phyloP scores from a whole-genome alignment of 768 basidiomycete genomes.

The Lactarius pseudohatsudake region DNA sequence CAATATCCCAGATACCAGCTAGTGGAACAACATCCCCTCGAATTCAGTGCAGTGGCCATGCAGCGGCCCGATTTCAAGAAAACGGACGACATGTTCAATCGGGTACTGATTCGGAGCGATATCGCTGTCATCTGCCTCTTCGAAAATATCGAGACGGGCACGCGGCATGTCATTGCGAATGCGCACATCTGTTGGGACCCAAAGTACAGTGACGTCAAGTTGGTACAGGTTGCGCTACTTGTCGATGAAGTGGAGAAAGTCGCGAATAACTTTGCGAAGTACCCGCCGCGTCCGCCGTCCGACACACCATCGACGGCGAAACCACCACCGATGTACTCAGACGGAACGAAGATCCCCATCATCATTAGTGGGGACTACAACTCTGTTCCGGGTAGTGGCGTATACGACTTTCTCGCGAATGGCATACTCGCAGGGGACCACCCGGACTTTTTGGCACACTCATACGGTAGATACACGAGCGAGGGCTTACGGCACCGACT shows the following conservation, averaged over 20 bases:
- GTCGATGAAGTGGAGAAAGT: slow-evolving; percentile 93
- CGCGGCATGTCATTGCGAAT: slow-evolving; percentile 86
- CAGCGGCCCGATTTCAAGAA: slow-evolving; percentile 93
- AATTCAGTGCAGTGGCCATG: slow-evolving; percentile 92
- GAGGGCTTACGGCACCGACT: slow-evolving; percentile 82
- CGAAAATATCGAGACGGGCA: slow-evolving; percentile 84
- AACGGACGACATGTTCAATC: slow-evolving; percentile 99
- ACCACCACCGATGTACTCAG: slow-evolving; percentile 68
- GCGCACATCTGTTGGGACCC: slow-evolving; percentile 94
- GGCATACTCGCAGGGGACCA: slow-evolving; percentile 74
- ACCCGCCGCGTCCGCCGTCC: slow-evolving; percentile 63
- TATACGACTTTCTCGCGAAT: slow-evolving; percentile 85
- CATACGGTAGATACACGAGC: slow-evolving; percentile 89
- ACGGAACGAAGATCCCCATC: slow-evolving; percentile 86
- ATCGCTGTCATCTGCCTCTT: slow-evolving; percentile 85
- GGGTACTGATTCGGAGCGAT: slow-evolving; percentile 92
- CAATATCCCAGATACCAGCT: slow-evolving; percentile 69
- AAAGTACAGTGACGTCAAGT: slow-evolving; percentile 90
- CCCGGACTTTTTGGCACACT: slow-evolving; percentile 88
- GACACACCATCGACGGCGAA: slow-evolving; percentile 42
- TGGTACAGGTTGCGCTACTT: slow-evolving; percentile 91
- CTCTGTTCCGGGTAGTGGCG: slow-evolving; percentile 80
- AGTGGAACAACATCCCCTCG: slow-evolving; percentile 90
- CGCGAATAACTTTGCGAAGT: slow-evolving; percentile 76
- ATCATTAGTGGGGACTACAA: slow-evolving; percentile 97